Base-by-base conservation (phyloP, 179 eudicot species). In the Camellia oleifera region DNA sequence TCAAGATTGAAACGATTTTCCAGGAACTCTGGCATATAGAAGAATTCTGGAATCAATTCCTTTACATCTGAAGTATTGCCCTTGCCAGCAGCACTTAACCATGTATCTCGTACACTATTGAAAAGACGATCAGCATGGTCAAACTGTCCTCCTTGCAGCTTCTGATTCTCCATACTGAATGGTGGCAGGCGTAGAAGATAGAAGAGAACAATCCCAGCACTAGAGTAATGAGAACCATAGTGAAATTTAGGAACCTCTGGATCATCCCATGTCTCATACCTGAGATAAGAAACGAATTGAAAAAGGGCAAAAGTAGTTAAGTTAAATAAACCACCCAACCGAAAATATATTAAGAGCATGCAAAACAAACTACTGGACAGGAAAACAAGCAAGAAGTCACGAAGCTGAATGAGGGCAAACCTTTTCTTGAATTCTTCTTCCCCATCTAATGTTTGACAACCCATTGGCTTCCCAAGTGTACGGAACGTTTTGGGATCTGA, bases 51-150 rank as follows among this genome's bases (percentile, higher is more conserved):
- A 80, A 97, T 91, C 84, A 97, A 83, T 86, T 97, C 99, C 91
- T 97, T 97, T 76, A 97, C 99, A 86, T 97, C 99, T 3, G 99
- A 97, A 52, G 99, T 97, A 79, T 97, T 97, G 81, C 95, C 97
- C 83, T 91, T 94, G 48, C 99, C 99, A 78, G 99, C 95, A 78
- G 99, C 99, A 87, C 99, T 97, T 75, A 70, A 81, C 99, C 99
- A 97, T 52, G 99, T 97, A 78, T 97, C 97, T 10, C 91, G 85
- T 40, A 97, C 77, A 79, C 92, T 94, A 87, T 89, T 97, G 83
- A 97, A 97, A 77, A 97, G 98, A 68, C 99, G 99, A 81, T 97
- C 99, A 80, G 99, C 99, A 85, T 97, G 99, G 85, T 97, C 99
- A 91, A 97, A 97, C 85, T 97, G 98, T 71, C 99, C 99, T 80